Conservation (phyloP, 1,139 yeast genomes). For the Lodderomyces parapsilosis region DNA sequence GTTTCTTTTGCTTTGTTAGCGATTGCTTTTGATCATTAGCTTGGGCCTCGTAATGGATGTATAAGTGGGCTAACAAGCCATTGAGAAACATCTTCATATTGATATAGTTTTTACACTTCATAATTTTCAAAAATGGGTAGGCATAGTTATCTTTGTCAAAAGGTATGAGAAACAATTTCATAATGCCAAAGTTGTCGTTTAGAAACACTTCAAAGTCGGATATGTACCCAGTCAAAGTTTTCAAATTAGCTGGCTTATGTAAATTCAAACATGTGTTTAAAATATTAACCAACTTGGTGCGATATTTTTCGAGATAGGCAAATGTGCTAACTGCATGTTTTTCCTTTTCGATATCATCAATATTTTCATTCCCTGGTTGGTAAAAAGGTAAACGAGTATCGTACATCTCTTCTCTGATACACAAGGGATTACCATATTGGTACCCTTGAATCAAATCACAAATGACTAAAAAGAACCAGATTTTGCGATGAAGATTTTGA, state of each 20-base stretch:
- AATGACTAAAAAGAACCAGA: slow-evolving; percentile 49
- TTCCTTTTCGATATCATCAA: slow-evolving; percentile 29
- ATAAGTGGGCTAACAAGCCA: slow-evolving; percentile 28
- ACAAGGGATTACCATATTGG: slow-evolving; percentile 31
- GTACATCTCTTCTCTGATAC: slow-evolving; percentile 19
- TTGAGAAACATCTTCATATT: slow-evolving; percentile 29
- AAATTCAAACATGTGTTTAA: slow-evolving; percentile 26
- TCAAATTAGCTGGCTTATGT: slow-evolving; percentile 18
- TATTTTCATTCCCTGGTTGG: slow-evolving; percentile 29
- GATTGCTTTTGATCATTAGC: slow-evolving; percentile 12
- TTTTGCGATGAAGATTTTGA: slow-evolving; percentile 47
- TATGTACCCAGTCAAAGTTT: slow-evolving; percentile 22
- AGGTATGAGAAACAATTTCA: slow-evolving; percentile 25
- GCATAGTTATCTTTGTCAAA: slow-evolving; percentile 21
- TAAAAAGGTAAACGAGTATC: slow-evolving; percentile 30
- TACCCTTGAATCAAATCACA: slow-evolving; percentile 29
- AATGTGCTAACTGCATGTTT: slow-evolving; percentile 24
- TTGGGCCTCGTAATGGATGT: slow-evolving; percentile 27
- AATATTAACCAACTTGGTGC: slow-evolving; percentile 20
- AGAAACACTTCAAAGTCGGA: slow-evolving; percentile 30
- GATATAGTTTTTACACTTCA: slow-evolving; percentile 32
- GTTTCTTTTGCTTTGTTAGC: slow-evolving; percentile 16
- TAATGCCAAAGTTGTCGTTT: slow-evolving; percentile 21
- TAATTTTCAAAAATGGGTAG: slow-evolving; percentile 31
- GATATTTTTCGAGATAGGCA: slow-evolving; percentile 24